A percentile compares a stretch with the other conserved stretches of the same genome.
These are phyloP conservation scores for Cudoniella acicularis DNA, from an alignment of 495 filamentous ascomycete genomes.

Conservation along the genomic window DNA sequence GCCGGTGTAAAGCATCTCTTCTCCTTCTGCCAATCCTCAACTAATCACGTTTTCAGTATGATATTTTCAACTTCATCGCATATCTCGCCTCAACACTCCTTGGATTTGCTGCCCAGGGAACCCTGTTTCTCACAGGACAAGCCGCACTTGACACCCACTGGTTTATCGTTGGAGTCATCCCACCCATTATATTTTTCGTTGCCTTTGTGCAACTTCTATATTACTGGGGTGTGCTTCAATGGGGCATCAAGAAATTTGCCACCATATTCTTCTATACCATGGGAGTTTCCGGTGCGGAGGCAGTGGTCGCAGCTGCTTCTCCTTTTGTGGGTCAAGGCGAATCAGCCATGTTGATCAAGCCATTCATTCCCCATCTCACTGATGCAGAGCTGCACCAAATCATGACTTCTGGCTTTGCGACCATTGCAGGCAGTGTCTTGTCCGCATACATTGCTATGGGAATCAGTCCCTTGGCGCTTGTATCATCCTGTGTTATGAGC, in stretches of 20 bases:
- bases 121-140: conserved; percentile 62
- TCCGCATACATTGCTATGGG: conserved; percentile 79
- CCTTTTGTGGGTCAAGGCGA: conserved; percentile 94
- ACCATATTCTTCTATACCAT: conserved; percentile 88
- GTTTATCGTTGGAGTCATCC: conserved; percentile 72
- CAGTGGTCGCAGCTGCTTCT: conserved; percentile 88
- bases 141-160: conserved; percentile 34
- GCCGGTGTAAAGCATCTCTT: conserved; percentile 45
- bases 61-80: conserved; percentile 88
- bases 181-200: conserved; percentile 91
- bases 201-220: conserved; percentile 79
- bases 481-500: conserved; percentile 90
- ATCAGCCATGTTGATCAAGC: conserved; percentile 85
- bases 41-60: conserved; percentile 36
- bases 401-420: conserved; percentile 71
- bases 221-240: conserved; percentile 75
- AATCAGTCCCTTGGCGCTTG: conserved; percentile 77
- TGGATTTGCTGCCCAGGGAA: conserved; percentile 66
- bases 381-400: conserved; percentile 84
- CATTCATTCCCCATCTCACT: conserved; percentile 80
- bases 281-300: conserved; percentile 87
- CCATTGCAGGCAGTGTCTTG: conserved; percentile 68
- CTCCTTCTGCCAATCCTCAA: neutral
- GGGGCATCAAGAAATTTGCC: conserved; percentile 82
- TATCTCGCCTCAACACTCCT: conserved; percentile 64